Base-by-base conservation (phyloP, 2,329 filamentous ascomycete species). In the Colletotrichum zoysiae region DNA sequence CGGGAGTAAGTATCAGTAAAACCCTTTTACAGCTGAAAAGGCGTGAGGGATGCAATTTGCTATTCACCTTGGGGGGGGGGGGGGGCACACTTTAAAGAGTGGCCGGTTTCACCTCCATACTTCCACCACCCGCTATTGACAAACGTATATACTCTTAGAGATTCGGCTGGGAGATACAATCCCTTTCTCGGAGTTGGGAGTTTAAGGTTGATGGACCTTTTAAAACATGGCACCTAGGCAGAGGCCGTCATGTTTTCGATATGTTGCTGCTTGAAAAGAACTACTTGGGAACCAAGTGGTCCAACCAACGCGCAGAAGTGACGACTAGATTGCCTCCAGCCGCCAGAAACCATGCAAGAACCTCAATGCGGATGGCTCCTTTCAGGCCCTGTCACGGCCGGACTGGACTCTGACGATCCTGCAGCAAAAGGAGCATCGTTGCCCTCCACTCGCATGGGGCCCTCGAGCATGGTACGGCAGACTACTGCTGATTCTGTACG, bases 401-500 rank as follows among this genome's bases (percentile, higher is more conserved):
- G 26, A 5, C 48, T 44, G 14, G 55, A 57, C 40, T 44, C 30
- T 40, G 48, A 57, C 50, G 48, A 61, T 42, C 63, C 57, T 71
- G 57, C 68, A 67, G 55, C 8, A 44, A 46, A 23, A 26, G 23
- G 42, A 40, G 23, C 40, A 23, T 38, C 26, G 23, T 30, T 38
- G 26, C 12, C 20, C 64, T 67, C 68, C 68, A 62, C 44, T 61
- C 26, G 57, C 57, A 62, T 51, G 57, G 33, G 30, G 16, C n/a
- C 51, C 51, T 61, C 44, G 7, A 18, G 26, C 16, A 48, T n/a
- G 20, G 8, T 11, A n/a, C n/a, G 20, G 48, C 16, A 56, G 56
- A 48, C 62, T 66, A 67, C 33, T 61, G 67, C 56, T 30, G 30
- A 30, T 30, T 30, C 30, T 67, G 63, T 56, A 70, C 26, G 42